Evolutionary conservation across 2,329 filamentous ascomycete genomes (phyloP).

Genomic region (Ascosphaera aggregata): DNA sequence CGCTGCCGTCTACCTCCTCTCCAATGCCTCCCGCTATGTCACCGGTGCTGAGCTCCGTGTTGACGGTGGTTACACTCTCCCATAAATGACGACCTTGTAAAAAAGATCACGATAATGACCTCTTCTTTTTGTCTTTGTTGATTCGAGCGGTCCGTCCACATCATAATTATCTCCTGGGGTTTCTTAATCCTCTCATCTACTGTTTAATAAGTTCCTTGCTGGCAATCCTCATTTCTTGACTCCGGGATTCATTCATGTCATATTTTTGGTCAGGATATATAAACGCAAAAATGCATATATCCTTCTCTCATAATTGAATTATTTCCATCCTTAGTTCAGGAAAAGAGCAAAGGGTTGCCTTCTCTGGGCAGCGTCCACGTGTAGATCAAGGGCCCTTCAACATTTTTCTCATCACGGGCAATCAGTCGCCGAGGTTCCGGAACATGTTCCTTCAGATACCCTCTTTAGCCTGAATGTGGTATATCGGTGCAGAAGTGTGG

Average conservation of each 20-base stretch:
- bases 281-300: background rate
- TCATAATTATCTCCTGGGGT: background rate
- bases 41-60: constrained; percentile 56
- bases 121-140: constrained; percentile 2
- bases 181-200: background rate
- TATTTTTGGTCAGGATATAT: background rate
- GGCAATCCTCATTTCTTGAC: background rate
- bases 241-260: background rate
- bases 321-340: too few relatives aligned
- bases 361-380: too few relatives aligned
- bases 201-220: background rate
- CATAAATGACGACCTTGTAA: constrained; percentile 22
- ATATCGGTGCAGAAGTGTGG: background rate
- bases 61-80: constrained; percentile 74
- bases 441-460: background rate
- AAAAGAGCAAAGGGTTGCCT: too few relatives aligned
- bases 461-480: background rate
- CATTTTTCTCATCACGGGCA: too few relatives aligned
- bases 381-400: too few relatives aligned
- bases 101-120: constrained; percentile 1
- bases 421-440: too few relatives aligned
- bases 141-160: background rate
- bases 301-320: too few relatives aligned
- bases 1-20: constrained; percentile 66
- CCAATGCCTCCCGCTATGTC: constrained; percentile 54